Conservation (phyloP, 768 basidiomycete genomes). For the Goffeauzyma gilvescens region DNA sequence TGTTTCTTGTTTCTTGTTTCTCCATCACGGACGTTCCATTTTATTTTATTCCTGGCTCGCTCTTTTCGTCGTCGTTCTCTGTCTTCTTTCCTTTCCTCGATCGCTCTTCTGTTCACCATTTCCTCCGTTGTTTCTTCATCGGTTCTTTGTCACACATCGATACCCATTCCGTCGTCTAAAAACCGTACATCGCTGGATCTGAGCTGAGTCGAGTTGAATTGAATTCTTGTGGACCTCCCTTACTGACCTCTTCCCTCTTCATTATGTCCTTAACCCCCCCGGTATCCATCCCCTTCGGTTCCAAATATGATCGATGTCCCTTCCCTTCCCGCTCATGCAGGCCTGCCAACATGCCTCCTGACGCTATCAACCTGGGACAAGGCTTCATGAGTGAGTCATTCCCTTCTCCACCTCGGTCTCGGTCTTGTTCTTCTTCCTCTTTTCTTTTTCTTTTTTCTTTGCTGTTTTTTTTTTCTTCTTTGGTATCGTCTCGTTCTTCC, state of each 20-base stretch:
- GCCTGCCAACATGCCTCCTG: constrained; percentile 64
- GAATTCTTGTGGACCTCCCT: too few species aligned
- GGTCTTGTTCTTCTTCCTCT: neutral
- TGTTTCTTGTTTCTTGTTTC: neutral
- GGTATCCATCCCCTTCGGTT: neutral
- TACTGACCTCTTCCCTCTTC: neutral
- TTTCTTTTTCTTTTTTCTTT: neutral
- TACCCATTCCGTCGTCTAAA: neutral
- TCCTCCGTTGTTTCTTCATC: too few species aligned
- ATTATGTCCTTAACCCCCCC: neutral
- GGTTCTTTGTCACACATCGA: neutral
- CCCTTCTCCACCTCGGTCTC: neutral
- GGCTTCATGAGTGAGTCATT: constrained; percentile 26
- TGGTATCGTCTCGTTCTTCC: too few species aligned
- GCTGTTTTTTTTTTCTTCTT: too few species aligned
- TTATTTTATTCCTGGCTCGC: neutral
- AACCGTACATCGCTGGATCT: neutral
- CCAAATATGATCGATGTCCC: neutral
- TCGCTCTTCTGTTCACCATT: too few species aligned
- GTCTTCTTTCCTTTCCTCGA: too few species aligned
- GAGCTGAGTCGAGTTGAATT: neutral
- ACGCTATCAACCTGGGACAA: constrained; percentile 89
- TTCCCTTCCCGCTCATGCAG: constrained; percentile 34
- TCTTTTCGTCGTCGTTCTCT: too few species aligned
- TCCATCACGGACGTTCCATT: neutral